phyloP scores from a whole-genome alignment of 2,329 filamentous ascomycete species.

The Verruconis gallopava region DNA sequence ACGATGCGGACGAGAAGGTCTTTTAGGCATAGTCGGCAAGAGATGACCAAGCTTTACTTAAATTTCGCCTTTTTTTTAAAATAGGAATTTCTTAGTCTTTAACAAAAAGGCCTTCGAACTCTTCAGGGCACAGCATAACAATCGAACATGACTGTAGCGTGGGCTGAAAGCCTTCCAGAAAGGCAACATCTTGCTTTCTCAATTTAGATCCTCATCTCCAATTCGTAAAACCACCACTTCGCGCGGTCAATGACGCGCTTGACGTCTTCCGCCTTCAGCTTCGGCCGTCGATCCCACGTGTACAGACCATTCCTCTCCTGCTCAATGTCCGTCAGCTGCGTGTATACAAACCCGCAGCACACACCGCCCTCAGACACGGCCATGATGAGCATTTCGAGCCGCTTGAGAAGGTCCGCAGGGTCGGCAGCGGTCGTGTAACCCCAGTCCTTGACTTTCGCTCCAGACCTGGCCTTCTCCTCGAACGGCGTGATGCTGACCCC shows the following conservation, averaged over 20 bases:
- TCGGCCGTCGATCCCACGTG: slow-evolving; percentile 45
- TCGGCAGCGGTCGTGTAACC: slow-evolving; percentile 55
- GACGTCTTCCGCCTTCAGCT: slow-evolving; percentile 44
- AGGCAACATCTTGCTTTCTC: too few species aligned
- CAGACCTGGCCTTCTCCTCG: slow-evolving; percentile 22
- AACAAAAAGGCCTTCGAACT: too few species aligned
- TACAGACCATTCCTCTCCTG: slow-evolving; percentile 58
- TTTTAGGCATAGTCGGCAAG: too few species aligned
- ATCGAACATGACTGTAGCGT: too few species aligned
- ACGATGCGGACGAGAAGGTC: too few species aligned
- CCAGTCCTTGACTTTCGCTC: slow-evolving; percentile 41
- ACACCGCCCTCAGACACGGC: slow-evolving; percentile 44
- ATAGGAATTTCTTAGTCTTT: too few species aligned
- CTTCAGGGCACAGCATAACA: too few species aligned
- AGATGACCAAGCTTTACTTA: too few species aligned
- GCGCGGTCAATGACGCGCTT: slow-evolving; percentile 46
- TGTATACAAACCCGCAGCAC: slow-evolving; percentile 52
- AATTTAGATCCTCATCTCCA: not conserved
- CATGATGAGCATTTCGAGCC: slow-evolving; percentile 46
- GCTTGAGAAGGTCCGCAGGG: slow-evolving; percentile 43
- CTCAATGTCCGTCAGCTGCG: slow-evolving; percentile 46
- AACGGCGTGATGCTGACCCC: slow-evolving; percentile 51
- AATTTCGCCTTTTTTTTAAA: too few species aligned
- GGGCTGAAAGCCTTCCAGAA: too few species aligned
- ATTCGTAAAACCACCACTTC: slow-evolving; percentile 31